phyloP scores from a whole-genome alignment of 345 rosid genomes.

The Moricandia arvensis region DNA sequence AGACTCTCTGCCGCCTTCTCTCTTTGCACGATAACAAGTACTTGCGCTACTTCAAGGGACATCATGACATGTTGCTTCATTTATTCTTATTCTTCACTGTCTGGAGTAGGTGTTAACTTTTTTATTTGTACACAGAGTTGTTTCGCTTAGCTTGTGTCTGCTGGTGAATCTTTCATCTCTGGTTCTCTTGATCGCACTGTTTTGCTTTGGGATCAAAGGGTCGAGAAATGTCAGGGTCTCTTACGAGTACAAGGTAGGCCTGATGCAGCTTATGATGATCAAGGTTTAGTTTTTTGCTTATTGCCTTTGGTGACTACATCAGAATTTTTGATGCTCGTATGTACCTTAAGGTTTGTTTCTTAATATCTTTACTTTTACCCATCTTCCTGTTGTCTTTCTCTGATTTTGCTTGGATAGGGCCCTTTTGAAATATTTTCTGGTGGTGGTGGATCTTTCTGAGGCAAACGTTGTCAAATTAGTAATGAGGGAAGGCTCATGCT shows the following conservation, averaged over 20 bases:
- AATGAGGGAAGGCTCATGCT: conserved; percentile 93
- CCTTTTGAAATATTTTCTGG: conserved; percentile 87
- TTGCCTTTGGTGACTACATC: conserved; percentile 89
- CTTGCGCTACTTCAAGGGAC: too few species aligned
- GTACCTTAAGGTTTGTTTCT: conserved; percentile 73
- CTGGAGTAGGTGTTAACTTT: conserved; percentile 1
- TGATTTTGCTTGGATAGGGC: conserved; percentile 48
- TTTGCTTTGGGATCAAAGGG: conserved; percentile 95
- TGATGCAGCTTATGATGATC: conserved; percentile 94
- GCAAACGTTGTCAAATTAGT: conserved; percentile 86
- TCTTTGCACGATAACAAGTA: too few species aligned
- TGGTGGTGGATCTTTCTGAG: conserved; percentile 80
- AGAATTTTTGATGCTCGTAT: conserved; percentile 94
- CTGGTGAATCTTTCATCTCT: conserved; percentile 82
- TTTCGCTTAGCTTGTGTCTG: conserved; percentile 88
- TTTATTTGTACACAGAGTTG: conserved; percentile 55
- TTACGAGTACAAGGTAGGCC: conserved; percentile 89
- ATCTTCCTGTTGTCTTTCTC: not conserved
- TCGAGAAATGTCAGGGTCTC: conserved; percentile 94
- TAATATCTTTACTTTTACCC: not conserved
- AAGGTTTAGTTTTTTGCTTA: conserved; percentile 83
- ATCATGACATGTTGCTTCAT: conserved; percentile 84
- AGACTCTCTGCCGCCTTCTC: conserved; percentile 93
- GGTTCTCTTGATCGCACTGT: conserved; percentile 98
- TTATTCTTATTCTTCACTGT: not conserved